A percentile compares a stretch with the other conserved stretches of the same genome.
phyloP scores from a whole-genome alignment of 495 filamentous ascomycete genomes.

The Pyrenopolyporus hunteri region DNA sequence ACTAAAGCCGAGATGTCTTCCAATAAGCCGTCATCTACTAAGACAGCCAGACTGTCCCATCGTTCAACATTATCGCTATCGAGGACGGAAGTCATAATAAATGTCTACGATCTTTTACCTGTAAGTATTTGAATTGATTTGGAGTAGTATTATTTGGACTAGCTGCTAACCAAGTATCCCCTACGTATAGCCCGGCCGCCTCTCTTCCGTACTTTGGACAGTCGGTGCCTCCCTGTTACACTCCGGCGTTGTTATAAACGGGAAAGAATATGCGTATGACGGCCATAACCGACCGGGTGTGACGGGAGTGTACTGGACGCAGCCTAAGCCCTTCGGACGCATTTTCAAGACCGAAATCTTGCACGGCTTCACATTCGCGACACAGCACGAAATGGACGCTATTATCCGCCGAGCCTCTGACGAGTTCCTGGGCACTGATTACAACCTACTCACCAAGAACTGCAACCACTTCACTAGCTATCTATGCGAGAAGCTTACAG shows the following conservation, averaged over 20 bases:
- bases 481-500: conserved; percentile 69
- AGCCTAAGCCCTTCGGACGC: conserved; percentile 71
- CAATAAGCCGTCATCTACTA: conserved; percentile 47
- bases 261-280: conserved; percentile 81
- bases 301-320: conserved; percentile 81
- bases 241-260: conserved; percentile 77
- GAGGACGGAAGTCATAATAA: conserved; percentile 75
- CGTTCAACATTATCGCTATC: conserved; percentile 64
- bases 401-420: conserved; percentile 69
- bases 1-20: conserved; percentile 43
- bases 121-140: conserved; percentile 48
- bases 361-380: conserved; percentile 71
- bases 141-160: not conserved
- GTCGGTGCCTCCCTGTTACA: conserved; percentile 75
- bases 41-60: conserved; percentile 51
- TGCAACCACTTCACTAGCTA: conserved; percentile 83
- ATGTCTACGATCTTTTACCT: conserved; percentile 79
- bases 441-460: conserved; percentile 78
- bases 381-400: conserved; percentile 67
- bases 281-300: conserved; percentile 70
- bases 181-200: conserved; percentile 62
- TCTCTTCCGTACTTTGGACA: conserved; percentile 73
- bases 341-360: conserved; percentile 72
- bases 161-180: conserved; percentile 13
- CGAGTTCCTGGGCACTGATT: conserved; percentile 70